Evolutionary conservation across 805 yeast genomes (phyloP).

Genomic region (Teunomyces pallodes): DNA sequence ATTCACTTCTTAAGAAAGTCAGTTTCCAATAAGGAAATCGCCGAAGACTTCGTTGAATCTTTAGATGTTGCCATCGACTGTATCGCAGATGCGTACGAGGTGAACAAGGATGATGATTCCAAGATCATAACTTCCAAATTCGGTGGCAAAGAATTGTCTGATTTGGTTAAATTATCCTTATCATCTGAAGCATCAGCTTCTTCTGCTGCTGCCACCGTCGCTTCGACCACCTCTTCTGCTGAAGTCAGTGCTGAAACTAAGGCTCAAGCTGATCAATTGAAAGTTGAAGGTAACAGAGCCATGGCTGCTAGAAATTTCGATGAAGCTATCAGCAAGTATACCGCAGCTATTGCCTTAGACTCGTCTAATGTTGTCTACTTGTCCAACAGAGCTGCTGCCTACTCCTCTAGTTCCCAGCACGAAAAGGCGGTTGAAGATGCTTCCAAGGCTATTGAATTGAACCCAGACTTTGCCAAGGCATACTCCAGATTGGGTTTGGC

Average conservation of each 20-base stretch:
- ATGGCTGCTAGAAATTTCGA: constrained; percentile 75
- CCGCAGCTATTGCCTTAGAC: constrained; percentile 71
- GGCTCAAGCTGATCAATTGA: constrained; percentile 78
- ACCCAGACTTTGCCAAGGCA: constrained; percentile 84
- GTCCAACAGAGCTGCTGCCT: constrained; percentile 97
- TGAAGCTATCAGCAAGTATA: constrained; percentile 72
- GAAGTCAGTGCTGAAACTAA: constrained; percentile 51
- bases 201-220: constrained; percentile 17
- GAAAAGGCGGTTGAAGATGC: constrained; percentile 83
- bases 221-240: constrained; percentile 20
- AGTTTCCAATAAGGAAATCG: constrained; percentile 58
- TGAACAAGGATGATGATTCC: constrained; percentile 49
- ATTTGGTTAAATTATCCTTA: constrained; percentile 34
- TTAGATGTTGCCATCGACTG: constrained; percentile 93
- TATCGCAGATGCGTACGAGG: constrained; percentile 79
- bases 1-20: constrained; percentile 66
- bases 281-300: constrained; percentile 84
- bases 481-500: constrained; percentile 95
- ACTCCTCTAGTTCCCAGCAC: constrained; percentile 73
- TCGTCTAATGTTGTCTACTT: constrained; percentile 78
- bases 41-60: constrained; percentile 82
- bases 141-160: constrained; percentile 46
- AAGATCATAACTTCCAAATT: constrained; percentile 31
- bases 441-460: constrained; percentile 69
- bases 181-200: constrained; percentile 1